phyloP scores from a whole-genome alignment of 495 filamentous ascomycete species.

The Poronia punctata region DNA sequence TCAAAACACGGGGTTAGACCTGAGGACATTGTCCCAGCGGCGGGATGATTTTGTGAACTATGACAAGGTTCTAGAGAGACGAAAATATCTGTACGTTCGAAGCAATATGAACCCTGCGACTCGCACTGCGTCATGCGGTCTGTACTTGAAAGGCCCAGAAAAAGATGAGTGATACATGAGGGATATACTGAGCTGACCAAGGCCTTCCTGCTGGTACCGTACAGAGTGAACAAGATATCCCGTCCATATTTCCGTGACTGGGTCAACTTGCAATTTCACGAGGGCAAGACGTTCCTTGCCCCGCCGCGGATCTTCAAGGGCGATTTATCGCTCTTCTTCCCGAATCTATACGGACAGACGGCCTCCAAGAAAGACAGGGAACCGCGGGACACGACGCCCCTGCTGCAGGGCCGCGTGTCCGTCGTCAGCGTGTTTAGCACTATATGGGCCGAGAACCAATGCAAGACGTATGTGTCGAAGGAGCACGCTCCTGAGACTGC shows the following conservation, averaged over 20 bases:
- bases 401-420: slow-evolving; percentile 62
- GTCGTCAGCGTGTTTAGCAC: slow-evolving; percentile 76
- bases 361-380: slow-evolving; percentile 41
- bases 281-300: slow-evolving; percentile 84
- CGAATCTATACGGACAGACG: slow-evolving; percentile 78
- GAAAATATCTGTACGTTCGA: slow-evolving; percentile 59
- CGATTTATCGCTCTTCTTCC: slow-evolving; percentile 80
- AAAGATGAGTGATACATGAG: no score
- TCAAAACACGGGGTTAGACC: slow-evolving; percentile 73
- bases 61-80: slow-evolving; percentile 67
- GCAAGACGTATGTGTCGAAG: slow-evolving; percentile 56
- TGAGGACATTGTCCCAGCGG: slow-evolving; percentile 56
- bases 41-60: slow-evolving; percentile 79
- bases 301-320: slow-evolving; percentile 67
- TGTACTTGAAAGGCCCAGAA: no score
- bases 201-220: neutral
- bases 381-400: slow-evolving; percentile 58
- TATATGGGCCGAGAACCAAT: slow-evolving; percentile 78
- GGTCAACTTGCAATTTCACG: slow-evolving; percentile 68
- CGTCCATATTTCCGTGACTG: slow-evolving; percentile 93
- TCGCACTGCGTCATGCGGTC: neutral
- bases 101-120: neutral
- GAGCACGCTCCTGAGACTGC: slow-evolving; percentile 60
- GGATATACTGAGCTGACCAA: slow-evolving; percentile 4
- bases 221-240: slow-evolving; percentile 50